Conservation (phyloP, 2,329 filamentous ascomycete genomes). For the Ophiostoma australiae region DNA sequence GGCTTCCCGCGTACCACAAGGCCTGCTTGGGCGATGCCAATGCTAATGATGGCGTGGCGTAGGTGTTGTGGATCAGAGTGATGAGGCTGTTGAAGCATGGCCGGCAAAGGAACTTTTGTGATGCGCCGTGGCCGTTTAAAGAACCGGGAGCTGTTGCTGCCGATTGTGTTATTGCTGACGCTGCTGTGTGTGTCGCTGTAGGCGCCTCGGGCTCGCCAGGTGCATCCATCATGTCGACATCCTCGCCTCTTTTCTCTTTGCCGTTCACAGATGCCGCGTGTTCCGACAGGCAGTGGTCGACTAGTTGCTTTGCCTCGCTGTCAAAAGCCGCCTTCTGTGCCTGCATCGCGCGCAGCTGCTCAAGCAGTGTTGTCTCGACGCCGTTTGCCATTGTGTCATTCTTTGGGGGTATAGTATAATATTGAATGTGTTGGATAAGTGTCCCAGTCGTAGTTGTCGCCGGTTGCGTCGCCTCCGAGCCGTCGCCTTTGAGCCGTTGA, state of each 20-base stretch:
- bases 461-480: not conserved
- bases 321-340: slow-evolving; percentile 22
- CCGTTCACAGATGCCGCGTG: slow-evolving; percentile 4
- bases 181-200: slow-evolving; percentile 24
- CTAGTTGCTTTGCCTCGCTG: slow-evolving; percentile 12
- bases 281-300: slow-evolving; percentile 18
- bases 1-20: slow-evolving; percentile 49
- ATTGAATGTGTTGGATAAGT: not conserved
- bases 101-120: slow-evolving; percentile 38
- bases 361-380: slow-evolving; percentile 22
- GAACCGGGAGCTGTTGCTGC: no score
- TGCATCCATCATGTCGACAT: slow-evolving; percentile 34
- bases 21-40: slow-evolving; percentile 30
- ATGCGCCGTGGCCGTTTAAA: not conserved
- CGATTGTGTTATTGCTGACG: not conserved
- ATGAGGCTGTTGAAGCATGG: slow-evolving; percentile 47
- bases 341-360: slow-evolving; percentile 23
- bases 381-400: slow-evolving; percentile 19
- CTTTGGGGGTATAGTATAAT: not conserved
- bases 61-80: slow-evolving; percentile 42
- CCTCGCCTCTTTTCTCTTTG: slow-evolving; percentile 12
- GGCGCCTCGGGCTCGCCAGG: slow-evolving; percentile 27
- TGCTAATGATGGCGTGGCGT: slow-evolving; percentile 30
- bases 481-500: not conserved
- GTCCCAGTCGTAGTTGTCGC: not conserved